Conservation (phyloP, 306 rosid species). For the Erythrophleum fordii region DNA sequence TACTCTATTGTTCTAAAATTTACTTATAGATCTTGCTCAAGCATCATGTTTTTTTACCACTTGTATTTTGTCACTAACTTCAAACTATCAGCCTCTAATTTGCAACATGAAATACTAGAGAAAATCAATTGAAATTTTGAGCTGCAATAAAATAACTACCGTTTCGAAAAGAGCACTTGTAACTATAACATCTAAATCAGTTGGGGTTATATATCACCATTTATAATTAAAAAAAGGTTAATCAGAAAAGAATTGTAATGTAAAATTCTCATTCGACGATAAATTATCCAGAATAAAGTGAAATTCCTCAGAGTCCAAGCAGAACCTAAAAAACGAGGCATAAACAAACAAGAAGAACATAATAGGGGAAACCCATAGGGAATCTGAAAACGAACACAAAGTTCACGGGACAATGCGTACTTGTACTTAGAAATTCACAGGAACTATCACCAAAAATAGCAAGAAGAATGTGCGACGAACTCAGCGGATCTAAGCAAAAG, state of each 20-base stretch:
- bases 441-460: not conserved
- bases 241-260: not conserved
- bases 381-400: not conserved
- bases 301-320: not conserved
- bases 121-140: not conserved
- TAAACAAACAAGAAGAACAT: not conserved
- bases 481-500: constrained; percentile 13
- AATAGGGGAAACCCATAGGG: not conserved
- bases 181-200: not conserved
- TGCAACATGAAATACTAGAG: not conserved
- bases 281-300: not conserved
- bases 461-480: not conserved
- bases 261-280: not conserved
- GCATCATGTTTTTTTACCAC: not conserved
- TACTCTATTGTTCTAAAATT: not conserved
- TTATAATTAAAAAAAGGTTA: not conserved
- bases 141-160: not conserved
- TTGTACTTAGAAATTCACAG: not conserved
- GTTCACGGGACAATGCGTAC: not conserved
- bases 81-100: not conserved
- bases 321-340: not conserved
- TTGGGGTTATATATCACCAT: not conserved
- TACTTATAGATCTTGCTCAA: not conserved
- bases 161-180: not conserved
- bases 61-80: not conserved